Conservation (phyloP, 768 basidiomycete species). For the Pleurotus sapidus region DNA sequence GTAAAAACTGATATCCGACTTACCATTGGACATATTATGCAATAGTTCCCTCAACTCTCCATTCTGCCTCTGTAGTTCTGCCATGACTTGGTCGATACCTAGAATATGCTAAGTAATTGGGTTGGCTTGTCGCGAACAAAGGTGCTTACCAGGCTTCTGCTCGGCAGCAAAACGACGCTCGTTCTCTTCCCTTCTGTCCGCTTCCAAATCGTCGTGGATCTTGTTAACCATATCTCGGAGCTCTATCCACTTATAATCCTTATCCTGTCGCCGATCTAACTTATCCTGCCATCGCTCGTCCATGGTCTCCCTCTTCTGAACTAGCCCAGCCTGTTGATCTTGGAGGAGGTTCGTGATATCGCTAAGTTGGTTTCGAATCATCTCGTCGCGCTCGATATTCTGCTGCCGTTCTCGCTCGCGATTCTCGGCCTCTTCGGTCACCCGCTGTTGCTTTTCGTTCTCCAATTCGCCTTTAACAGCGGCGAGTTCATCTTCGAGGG, state of each 20-base stretch:
- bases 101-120: conserved; percentile 11
- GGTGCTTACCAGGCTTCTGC: conserved; percentile 50
- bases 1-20: conserved; percentile 18
- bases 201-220: conserved; percentile 54
- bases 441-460: conserved; percentile 54
- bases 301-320: conserved; percentile 55
- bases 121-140: conserved; percentile 5
- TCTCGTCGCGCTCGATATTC: conserved; percentile 57
- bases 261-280: conserved; percentile 50
- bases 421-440: conserved; percentile 59
- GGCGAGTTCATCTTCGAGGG: conserved; percentile 63
- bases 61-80: conserved; percentile 58
- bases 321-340: conserved; percentile 58
- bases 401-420: conserved; percentile 60
- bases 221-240: conserved; percentile 60
- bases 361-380: conserved; percentile 53
- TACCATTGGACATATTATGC: conserved; percentile 52
- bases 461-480: conserved; percentile 58
- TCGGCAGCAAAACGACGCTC: conserved; percentile 52
- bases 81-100: conserved; percentile 62
- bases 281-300: conserved; percentile 69
- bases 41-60: conserved; percentile 58
- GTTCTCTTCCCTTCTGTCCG: conserved; percentile 46
- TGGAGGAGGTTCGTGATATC: conserved; percentile 76
- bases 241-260: conserved; percentile 54